Conservation (phyloP, 2,329 filamentous ascomycete genomes). For the Thermothelomyces thermophilus region DNA sequence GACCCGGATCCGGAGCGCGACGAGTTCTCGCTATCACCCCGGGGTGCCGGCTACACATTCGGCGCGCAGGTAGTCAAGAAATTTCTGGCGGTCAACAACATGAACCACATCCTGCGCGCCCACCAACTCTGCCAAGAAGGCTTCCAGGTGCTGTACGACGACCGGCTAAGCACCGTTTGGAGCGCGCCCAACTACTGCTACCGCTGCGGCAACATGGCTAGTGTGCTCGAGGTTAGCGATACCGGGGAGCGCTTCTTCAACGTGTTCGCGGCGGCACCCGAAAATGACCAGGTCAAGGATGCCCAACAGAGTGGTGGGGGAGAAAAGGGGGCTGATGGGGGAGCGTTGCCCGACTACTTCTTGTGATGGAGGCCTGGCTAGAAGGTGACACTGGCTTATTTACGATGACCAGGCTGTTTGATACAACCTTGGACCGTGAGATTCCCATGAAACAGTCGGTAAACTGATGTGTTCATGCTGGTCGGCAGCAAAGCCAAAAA, state of each 20-base stretch:
- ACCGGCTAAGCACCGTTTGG: conserved; percentile 93
- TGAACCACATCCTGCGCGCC: conserved; percentile 96
- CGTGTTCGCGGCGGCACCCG: conserved; percentile 92
- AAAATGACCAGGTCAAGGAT: conserved; percentile 89
- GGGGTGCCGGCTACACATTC: conserved; percentile 95
- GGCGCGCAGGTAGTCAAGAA: conserved; percentile 97
- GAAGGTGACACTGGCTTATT: too few species aligned
- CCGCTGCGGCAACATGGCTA: conserved; percentile 93
- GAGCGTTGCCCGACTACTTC: conserved; percentile 64
- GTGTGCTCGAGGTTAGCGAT: conserved; percentile 92
- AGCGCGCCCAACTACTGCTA: conserved; percentile 96
- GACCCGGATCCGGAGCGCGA: conserved; percentile 96
- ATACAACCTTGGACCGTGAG: too few species aligned
- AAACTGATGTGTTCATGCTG: too few species aligned
- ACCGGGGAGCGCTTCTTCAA: conserved; percentile 93
- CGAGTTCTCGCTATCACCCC: conserved; percentile 89
- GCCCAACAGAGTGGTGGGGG: conserved; percentile 70
- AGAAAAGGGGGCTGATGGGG: conserved; percentile 62
- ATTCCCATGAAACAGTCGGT: too few species aligned
- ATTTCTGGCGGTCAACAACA: conserved; percentile 92
- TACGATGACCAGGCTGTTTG: too few species aligned
- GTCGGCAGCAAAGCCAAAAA: too few species aligned
- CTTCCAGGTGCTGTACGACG: conserved; percentile 94
- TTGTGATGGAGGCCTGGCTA: conserved; percentile 37
- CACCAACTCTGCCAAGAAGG: conserved; percentile 98